A percentile compares a stretch with the other conserved stretches of the same genome.
Conservation (phyloP, 805 yeast genomes). For the Yarrowia yakushimensis region DNA sequence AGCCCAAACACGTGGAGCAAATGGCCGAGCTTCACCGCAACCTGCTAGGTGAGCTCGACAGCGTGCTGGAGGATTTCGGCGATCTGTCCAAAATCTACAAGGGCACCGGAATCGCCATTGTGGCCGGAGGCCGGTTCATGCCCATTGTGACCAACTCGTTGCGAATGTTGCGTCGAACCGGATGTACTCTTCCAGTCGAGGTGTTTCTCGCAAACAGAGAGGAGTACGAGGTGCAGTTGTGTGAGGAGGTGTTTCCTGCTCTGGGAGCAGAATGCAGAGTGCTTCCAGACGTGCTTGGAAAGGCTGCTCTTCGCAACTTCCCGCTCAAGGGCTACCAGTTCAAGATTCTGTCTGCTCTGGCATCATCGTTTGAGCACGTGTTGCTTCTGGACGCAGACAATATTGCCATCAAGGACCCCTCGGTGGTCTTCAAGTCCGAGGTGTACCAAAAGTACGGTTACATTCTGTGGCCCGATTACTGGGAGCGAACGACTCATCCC, state of each 20-base stretch:
- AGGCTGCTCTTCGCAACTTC: constrained; percentile 46
- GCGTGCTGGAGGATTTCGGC: constrained; percentile 1
- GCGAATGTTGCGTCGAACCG: constrained; percentile 59
- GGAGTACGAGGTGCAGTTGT: constrained; percentile 70
- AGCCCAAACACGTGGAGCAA: constrained; percentile 43
- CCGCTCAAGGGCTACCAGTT: constrained; percentile 63
- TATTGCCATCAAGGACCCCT: constrained; percentile 64
- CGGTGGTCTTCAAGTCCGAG: constrained; percentile 52
- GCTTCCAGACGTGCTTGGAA: constrained; percentile 59
- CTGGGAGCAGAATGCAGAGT: constrained; percentile 66
- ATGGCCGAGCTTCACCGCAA: constrained; percentile 48
- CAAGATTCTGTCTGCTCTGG: constrained; percentile 65
- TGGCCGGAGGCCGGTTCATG: constrained; percentile 77
- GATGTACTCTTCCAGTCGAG: constrained; percentile 74
- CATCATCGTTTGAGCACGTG: constrained; percentile 69
- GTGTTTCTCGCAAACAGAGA: constrained; percentile 67
- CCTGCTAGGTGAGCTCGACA: constrained; percentile 43
- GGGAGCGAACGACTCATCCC: constrained; percentile 82
- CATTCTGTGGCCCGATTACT: constrained; percentile 80
- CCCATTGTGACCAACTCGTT: constrained; percentile 67
- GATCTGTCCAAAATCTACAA: constrained; percentile 28
- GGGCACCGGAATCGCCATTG: constrained; percentile 59
- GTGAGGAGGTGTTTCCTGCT: constrained; percentile 59
- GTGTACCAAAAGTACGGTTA: constrained; percentile 53
- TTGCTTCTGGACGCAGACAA: constrained; percentile 74